Evolutionary conservation across 139 green algal species (phyloP), one percentile per base, ranked within the genome.

Genomic region (Chlorella sp.): DNA sequence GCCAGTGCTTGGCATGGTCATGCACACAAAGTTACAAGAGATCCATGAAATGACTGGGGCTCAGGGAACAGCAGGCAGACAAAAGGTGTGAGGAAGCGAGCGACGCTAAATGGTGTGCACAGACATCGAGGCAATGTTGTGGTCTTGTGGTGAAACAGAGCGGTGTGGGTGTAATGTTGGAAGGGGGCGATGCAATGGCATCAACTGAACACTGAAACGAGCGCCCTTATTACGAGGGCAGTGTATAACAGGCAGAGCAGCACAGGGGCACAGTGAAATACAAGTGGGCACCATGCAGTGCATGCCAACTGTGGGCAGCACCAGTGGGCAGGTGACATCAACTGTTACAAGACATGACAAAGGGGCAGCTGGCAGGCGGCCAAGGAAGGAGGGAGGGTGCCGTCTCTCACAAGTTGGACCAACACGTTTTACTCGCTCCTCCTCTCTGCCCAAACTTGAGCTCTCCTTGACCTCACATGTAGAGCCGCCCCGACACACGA

Each of bases 401-500:
- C 1, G 12, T 40, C 48, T 16, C 48, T 16, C 48, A 57, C 48
- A 57, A 57, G 48, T 57, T 5, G 48, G 48, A 57, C 7, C 48
- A 57, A 57, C 5, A 57, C 48, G 48, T 5, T 57, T 5, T 57
- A 24, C 68, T 76, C n/a, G 73, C 64, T 26, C 68, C 68, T n/a
- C 32, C 28, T 78, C 5, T 34, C 32, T 0, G 2, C 48, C 48
- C 48, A 57, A 57, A 5, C 48, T 57, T 57, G 7, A 9, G 5
- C 48, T 57, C 48, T 57, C 7, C 48, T 9, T 5, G 9, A 5
- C 48, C 48, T 88, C 83, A 84, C 80, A 88, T 87, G 90, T 98
- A 98, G 79, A 98, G 89, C 2, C 97, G 89, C 0, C 97, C 97
- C 15, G 94, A 68, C 28, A 97, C 93, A 0, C 92, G 89, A 15